A percentile compares a stretch with the other conserved stretches of the same genome.
Conservation (phyloP, 352 stramenopile species). For the Pythium scleroteichum region DNA sequence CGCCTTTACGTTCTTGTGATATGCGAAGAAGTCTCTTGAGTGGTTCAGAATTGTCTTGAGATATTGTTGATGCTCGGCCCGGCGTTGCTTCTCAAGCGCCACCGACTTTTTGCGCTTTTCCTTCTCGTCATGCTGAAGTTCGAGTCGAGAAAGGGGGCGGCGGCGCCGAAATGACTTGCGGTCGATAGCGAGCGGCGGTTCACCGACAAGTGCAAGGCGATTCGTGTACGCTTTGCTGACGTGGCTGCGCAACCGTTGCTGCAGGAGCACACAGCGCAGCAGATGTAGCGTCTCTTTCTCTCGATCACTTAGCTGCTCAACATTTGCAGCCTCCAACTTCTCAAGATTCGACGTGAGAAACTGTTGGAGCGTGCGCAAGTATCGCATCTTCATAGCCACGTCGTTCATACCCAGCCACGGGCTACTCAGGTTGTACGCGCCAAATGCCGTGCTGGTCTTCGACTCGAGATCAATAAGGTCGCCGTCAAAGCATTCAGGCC, state of each 20-base stretch:
- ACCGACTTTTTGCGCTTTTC: slow-evolving; percentile 84
- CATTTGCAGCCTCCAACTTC: slow-evolving; percentile 48
- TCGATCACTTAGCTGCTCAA: slow-evolving; percentile 32
- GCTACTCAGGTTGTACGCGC: slow-evolving; percentile 55
- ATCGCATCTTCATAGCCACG: slow-evolving; percentile 69
- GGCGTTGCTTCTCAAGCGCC: slow-evolving; percentile 80
- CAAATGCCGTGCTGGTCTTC: slow-evolving; percentile 56
- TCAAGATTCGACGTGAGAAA: slow-evolving; percentile 67
- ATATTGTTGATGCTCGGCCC: slow-evolving; percentile 76
- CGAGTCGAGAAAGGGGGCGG: slow-evolving; percentile 56
- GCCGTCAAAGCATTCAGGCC: slow-evolving; percentile 65
- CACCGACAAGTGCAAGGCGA: slow-evolving; percentile 60
- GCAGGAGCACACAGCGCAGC: slow-evolving; percentile 68
- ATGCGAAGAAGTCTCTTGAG: slow-evolving; percentile 84
- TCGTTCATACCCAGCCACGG: slow-evolving; percentile 71
- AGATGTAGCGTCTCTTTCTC: slow-evolving; percentile 59
- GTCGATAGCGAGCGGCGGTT: slow-evolving; percentile 63
- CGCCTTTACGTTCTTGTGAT: slow-evolving; percentile 83
- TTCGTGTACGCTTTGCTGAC: slow-evolving; percentile 65
- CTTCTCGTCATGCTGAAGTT: slow-evolving; percentile 69
- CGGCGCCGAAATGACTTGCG: slow-evolving; percentile 76
- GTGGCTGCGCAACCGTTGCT: slow-evolving; percentile 69
- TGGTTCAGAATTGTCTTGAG: slow-evolving; percentile 82
- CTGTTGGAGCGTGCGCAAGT: slow-evolving; percentile 71
- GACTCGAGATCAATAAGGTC: slow-evolving; percentile 60